Percentiles rank a stretch among this genome's conserved stretches.
Evolutionary conservation across 2,329 filamentous ascomycete genomes (phyloP).

Genomic region (Sphaerulina vaccinii): DNA sequence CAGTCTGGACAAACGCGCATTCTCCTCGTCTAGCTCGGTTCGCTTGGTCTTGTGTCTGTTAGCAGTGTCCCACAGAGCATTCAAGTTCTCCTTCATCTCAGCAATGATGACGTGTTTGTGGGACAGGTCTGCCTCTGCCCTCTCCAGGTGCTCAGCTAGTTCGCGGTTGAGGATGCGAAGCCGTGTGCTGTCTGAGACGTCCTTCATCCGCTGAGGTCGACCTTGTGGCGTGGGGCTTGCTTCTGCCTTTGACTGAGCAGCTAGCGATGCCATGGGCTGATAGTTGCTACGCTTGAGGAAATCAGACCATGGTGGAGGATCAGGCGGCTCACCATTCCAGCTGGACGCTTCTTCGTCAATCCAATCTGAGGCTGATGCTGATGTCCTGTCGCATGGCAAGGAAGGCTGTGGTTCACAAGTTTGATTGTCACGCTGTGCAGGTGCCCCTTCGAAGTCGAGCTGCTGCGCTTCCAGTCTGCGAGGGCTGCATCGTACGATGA

Average conservation of each 20-base stretch:
- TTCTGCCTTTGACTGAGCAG: neutral
- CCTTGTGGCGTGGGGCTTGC: neutral
- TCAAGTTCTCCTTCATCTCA: neutral
- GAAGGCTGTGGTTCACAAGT: neutral
- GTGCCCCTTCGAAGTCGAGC: neutral
- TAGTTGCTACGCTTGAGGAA: neutral
- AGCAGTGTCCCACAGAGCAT: neutral
- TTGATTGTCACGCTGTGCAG: neutral
- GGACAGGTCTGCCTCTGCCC: constrained; percentile 1
- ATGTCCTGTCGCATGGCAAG: neutral
- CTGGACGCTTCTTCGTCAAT: neutral
- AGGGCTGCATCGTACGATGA: neutral
- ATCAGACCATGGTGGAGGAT: neutral
- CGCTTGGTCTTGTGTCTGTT: neutral
- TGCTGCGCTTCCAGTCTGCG: neutral
- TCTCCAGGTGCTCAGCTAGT: constrained; percentile 2
- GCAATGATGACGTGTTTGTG: constrained; percentile 1
- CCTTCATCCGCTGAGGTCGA: neutral
- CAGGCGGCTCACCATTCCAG: neutral
- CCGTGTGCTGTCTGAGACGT: neutral
- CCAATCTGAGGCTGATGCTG: constrained; percentile 1
- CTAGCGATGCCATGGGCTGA: too few species aligned
- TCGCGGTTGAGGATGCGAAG: neutral
- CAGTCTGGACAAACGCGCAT: neutral
- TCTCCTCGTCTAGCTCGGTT: constrained; percentile 2